A percentile compares a stretch with the other conserved stretches of the same genome.
These are phyloP conservation scores for Backusella luteola DNA, from an alignment of 192 early-diverging fungal species.

Conservation along the genomic window DNA sequence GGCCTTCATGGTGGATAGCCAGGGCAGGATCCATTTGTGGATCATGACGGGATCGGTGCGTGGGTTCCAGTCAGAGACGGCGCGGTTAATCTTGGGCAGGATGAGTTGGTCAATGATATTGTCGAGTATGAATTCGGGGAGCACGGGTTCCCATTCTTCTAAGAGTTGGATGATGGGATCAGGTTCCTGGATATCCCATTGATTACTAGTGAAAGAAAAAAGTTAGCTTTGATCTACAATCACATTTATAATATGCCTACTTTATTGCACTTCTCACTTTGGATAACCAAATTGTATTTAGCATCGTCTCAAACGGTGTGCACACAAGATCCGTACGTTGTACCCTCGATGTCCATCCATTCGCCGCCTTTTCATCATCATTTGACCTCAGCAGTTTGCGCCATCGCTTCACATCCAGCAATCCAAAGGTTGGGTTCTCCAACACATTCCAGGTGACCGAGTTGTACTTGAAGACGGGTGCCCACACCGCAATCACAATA, in stretches of 20 bases:
- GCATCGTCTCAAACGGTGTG: slow-evolving; percentile 77
- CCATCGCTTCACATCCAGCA: slow-evolving; percentile 57
- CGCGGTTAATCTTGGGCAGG: slow-evolving; percentile 69
- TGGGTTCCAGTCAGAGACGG: slow-evolving; percentile 66
- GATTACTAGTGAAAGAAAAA: slow-evolving; percentile 48
- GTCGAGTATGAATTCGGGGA: slow-evolving; percentile 71
- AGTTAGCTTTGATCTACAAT: background rate
- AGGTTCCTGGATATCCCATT: slow-evolving; percentile 65
- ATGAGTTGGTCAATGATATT: slow-evolving; percentile 81
- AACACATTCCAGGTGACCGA: slow-evolving; percentile 65
- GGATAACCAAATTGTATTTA: slow-evolving; percentile 77
- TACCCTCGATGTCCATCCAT: slow-evolving; percentile 6
- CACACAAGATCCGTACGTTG: slow-evolving; percentile 22
- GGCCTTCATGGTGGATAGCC: slow-evolving; percentile 67
- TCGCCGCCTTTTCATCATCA: slow-evolving; percentile 31
- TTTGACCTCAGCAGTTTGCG: slow-evolving; percentile 45
- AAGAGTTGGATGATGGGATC: slow-evolving; percentile 68
- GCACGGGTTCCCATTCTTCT: slow-evolving; percentile 64
- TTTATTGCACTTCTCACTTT: slow-evolving; percentile 76
- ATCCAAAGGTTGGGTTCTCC: slow-evolving; percentile 51
- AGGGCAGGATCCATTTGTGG: slow-evolving; percentile 80
- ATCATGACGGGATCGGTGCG: slow-evolving; percentile 51
- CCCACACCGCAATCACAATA: slow-evolving; percentile 57
- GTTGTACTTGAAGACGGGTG: slow-evolving; percentile 48
- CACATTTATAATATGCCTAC: slow-evolving; percentile 39